These are phyloP conservation scores for Citrus inodora DNA, from an alignment of 345 rosid species.

Conservation along the genomic window DNA sequence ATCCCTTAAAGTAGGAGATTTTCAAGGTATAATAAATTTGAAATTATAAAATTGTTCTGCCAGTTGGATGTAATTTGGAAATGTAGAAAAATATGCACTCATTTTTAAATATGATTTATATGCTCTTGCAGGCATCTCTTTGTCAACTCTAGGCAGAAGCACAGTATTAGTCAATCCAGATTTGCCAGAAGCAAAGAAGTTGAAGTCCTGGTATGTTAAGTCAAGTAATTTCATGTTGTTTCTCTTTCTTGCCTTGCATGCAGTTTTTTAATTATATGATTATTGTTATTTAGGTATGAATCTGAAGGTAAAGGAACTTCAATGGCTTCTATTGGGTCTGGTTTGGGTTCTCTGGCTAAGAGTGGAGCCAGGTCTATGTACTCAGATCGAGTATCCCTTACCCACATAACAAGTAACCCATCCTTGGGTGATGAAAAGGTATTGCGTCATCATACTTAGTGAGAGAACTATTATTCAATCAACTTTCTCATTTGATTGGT, in stretches of 20 bases:
- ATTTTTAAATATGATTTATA: background rate
- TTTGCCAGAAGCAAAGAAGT: constrained; percentile 62
- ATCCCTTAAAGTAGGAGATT: constrained; percentile 84
- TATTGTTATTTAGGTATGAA: constrained; percentile 53
- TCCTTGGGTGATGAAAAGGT: constrained; percentile 84
- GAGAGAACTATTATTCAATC: background rate
- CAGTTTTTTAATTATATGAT: background rate
- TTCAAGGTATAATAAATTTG: constrained; percentile 58
- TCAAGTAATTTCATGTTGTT: background rate
- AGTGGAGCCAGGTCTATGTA: constrained; percentile 70
- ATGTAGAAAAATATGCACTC: too few species aligned
- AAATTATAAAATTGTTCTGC: background rate
- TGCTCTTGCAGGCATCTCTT: constrained; percentile 59
- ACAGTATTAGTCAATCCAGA: constrained; percentile 63
- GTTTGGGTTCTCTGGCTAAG: constrained; percentile 54
- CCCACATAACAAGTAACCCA: constrained; percentile 58
- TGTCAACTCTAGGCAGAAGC: constrained; percentile 71
- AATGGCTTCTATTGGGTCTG: constrained; percentile 67
- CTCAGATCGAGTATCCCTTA: constrained; percentile 55
- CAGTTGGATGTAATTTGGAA: background rate
- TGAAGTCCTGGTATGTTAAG: constrained; percentile 57
- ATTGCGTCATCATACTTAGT: constrained; percentile 4
- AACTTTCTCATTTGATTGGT: background rate
- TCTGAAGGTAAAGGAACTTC: constrained; percentile 78
- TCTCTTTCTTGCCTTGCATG: background rate